Conservation (phyloP, 768 basidiomycete genomes). For the Kwoniella sp. region DNA sequence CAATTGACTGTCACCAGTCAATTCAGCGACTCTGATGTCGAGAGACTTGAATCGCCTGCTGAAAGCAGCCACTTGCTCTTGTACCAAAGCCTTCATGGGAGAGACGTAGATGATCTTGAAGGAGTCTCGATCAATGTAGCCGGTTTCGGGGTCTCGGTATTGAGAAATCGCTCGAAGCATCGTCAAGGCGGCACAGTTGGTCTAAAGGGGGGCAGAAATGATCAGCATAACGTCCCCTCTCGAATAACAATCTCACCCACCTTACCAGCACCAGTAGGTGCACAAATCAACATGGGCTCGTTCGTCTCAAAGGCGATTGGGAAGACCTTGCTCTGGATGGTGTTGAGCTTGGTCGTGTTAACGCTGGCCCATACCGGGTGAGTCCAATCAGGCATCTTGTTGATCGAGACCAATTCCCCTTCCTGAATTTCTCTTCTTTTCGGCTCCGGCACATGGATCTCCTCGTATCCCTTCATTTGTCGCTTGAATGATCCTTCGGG, state of each 20-base stretch:
- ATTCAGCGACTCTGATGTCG: slow-evolving; percentile 85
- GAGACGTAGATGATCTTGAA: slow-evolving; percentile 99
- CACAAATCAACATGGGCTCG: slow-evolving; percentile 92
- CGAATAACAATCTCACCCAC: slow-evolving; percentile 58
- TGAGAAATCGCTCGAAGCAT: slow-evolving; percentile 89
- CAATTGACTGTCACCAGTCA: slow-evolving; percentile 97
- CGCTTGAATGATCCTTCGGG: slow-evolving; percentile 98
- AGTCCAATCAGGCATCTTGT: slow-evolving; percentile 80
- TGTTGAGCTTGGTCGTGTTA: slow-evolving; percentile 72
- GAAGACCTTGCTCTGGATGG: slow-evolving; percentile 88
- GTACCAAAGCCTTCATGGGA: slow-evolving; percentile 98
- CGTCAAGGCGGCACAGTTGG: slow-evolving; percentile 95
- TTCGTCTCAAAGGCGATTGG: slow-evolving; percentile 87
- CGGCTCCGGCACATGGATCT: slow-evolving; percentile 93
- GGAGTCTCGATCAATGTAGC: slow-evolving; percentile 75
- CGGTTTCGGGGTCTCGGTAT: slow-evolving; percentile 78
- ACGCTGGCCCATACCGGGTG: slow-evolving; percentile 74
- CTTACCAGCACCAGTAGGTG: slow-evolving; percentile 98
- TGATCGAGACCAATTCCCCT: slow-evolving; percentile 65
- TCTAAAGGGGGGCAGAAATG: slow-evolving; percentile 61
- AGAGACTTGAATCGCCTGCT: slow-evolving; percentile 68
- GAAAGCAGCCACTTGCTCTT: slow-evolving; percentile 98
- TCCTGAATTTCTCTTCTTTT: slow-evolving; percentile 70
- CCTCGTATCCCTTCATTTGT: slow-evolving; percentile 92
- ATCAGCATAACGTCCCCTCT: background rate